Percentiles rank a stretch among this genome's conserved stretches.
Conservation (phyloP, 192 early-diverging fungal species). For the Coemansia sp. region DNA sequence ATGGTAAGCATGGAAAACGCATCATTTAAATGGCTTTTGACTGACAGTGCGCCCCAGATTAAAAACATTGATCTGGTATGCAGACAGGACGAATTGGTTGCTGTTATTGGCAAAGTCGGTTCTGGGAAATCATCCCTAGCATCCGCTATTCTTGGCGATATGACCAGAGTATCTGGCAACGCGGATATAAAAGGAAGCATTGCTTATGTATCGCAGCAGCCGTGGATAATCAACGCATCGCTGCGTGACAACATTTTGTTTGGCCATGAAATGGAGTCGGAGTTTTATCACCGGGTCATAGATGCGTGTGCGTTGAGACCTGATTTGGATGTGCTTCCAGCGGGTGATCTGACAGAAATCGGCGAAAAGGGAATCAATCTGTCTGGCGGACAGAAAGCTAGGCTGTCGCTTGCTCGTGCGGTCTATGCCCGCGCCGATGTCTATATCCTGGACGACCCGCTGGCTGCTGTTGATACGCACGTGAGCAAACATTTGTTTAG, state of each 20-base stretch:
- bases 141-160: constrained; percentile 63
- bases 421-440: constrained; percentile 68
- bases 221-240: constrained; percentile 71
- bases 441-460: constrained; percentile 72
- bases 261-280: constrained; percentile 59
- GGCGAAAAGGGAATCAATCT: constrained; percentile 69
- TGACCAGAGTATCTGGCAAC: constrained; percentile 37
- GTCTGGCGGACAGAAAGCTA: constrained; percentile 66
- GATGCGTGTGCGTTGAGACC: constrained; percentile 59
- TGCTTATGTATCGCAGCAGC: constrained; percentile 65
- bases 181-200: constrained; percentile 35
- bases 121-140: constrained; percentile 73
- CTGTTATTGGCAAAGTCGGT: constrained; percentile 66
- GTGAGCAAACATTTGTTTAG: constrained; percentile 65
- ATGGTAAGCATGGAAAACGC: constrained; percentile 31
- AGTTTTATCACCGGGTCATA: constrained; percentile 59
- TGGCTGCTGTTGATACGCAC: constrained; percentile 69
- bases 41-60: constrained; percentile 23
- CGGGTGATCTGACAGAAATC: constrained; percentile 62
- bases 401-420: constrained; percentile 68
- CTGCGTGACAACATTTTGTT: constrained; percentile 72
- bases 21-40: constrained; percentile 60
- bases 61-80: constrained; percentile 47
- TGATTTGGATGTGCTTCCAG: constrained; percentile 62
- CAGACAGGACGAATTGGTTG: constrained; percentile 57